A percentile compares a stretch with the other conserved stretches of the same genome.
phyloP scores from a whole-genome alignment of 2,329 filamentous ascomycete species.

The Alternaria postmessia region DNA sequence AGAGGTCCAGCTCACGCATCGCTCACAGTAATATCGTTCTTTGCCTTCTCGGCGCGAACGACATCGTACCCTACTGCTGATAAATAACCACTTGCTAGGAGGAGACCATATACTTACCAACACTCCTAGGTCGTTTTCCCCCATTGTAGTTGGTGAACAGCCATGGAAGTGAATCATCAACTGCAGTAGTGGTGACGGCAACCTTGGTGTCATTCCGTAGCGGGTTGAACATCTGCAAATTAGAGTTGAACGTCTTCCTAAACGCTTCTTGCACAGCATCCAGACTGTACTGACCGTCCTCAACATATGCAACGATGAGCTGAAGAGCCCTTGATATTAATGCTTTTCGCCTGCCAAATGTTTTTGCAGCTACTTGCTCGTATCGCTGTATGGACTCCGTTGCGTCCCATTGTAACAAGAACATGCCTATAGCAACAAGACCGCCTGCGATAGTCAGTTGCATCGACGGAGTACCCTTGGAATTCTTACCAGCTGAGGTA shows the following conservation, averaged over 20 bases:
- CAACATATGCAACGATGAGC: slow-evolving; percentile 31
- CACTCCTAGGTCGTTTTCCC: slow-evolving; percentile 8
- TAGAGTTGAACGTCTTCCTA: slow-evolving; percentile 15
- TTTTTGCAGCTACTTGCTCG: slow-evolving; percentile 30
- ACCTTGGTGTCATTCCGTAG: slow-evolving; percentile 36
- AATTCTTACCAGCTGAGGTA: slow-evolving; percentile 16
- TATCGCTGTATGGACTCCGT: slow-evolving; percentile 31
- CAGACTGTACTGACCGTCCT: slow-evolving; percentile 35
- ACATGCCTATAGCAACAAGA: slow-evolving; percentile 37
- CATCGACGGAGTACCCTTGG: neutral
- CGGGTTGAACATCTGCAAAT: slow-evolving; percentile 38
- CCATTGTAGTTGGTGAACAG: slow-evolving; percentile 46
- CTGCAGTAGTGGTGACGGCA: slow-evolving; percentile 38
- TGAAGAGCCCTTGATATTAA: slow-evolving; percentile 24
- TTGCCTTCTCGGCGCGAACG: neutral
- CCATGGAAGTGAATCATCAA: slow-evolving; percentile 23
- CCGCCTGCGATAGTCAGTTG: slow-evolving; percentile 28
- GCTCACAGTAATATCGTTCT: slow-evolving; percentile 3
- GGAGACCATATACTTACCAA: neutral
- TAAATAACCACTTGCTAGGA: neutral
- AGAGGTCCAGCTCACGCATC: neutral
- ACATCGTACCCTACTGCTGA: neutral
- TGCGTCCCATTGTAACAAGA: slow-evolving; percentile 35
- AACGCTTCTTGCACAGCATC: slow-evolving; percentile 36
- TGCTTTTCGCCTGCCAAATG: slow-evolving; percentile 23